These are phyloP conservation scores for Apophysomyces elegans DNA, from an alignment of 371 early-diverging fungal genomes.

Conservation along the genomic window DNA sequence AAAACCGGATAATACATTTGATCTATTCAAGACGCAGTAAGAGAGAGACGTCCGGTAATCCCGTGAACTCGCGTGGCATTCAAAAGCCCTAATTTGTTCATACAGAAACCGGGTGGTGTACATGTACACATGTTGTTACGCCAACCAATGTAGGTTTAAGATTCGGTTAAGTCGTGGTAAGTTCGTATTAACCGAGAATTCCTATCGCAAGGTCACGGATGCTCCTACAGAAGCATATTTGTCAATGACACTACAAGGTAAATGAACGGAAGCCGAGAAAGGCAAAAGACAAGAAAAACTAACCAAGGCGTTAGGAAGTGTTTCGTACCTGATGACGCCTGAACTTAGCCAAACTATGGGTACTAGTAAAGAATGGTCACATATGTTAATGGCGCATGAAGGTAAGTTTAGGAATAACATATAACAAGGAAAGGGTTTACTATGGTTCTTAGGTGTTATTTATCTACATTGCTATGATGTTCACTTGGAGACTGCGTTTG, in stretches of 20 bases:
- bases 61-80: neutral
- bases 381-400: conserved; percentile 35
- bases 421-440: neutral
- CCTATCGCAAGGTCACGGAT: conserved; percentile 18
- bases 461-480: conserved; percentile 31
- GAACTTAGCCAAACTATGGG: conserved; percentile 15
- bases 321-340: conserved; percentile 34
- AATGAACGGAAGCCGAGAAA: neutral
- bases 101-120: conserved; percentile 38
- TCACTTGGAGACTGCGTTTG: conserved; percentile 24
- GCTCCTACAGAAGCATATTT: conserved; percentile 32
- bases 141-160: conserved; percentile 26
- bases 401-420: conserved; percentile 17
- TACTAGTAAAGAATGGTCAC: conserved; percentile 28
- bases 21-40: conserved; percentile 34
- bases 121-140: conserved; percentile 34
- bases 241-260: conserved; percentile 34
- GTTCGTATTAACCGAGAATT: too few relatives aligned
- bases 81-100: neutral
- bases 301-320: conserved; percentile 9
- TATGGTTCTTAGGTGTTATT: conserved; percentile 16
- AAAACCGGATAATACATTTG: conserved; percentile 24
- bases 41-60: neutral
- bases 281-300: neutral
- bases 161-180: too few relatives aligned